Base-by-base conservation (phyloP, 192 early-diverging fungal species). In the Coemansia sp. region DNA sequence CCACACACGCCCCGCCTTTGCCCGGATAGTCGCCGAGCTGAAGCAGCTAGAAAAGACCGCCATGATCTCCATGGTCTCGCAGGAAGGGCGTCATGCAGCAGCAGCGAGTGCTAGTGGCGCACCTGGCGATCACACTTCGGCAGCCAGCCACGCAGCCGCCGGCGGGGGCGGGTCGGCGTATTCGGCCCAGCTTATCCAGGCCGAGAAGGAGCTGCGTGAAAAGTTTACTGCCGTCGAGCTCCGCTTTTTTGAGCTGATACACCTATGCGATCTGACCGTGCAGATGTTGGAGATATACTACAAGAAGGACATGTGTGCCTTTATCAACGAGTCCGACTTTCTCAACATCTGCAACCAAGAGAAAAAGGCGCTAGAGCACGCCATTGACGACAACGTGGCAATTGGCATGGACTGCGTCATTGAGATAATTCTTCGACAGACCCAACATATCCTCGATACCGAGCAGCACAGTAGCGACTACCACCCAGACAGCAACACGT, bases 241-340 rank as follows among this genome's bases (percentile, higher is more conserved):
- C 42, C 91, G 93, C 58, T 97, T 97, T 72, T 95, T 97, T 75
- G 96, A 95, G 70, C 79, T 99, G 39, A 89, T 97, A 14, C 96
- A 99, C 77, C 84, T 99, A 48, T 90, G 90, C 18, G 96, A 99
- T 81, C 75, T 97, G 55, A 89, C 92, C 31, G 89, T 94, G 53
- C 96, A 99, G 66, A 93, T 99, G 93, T 68, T 96, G 20, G 91
- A 97, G 71, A 89, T 94, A 21, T 97, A 96, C 70, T 94, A 93
- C 83, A 86, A 89, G 16, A 90, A 94, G 76, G 93, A 93, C 60
- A 87, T 98, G 71, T 88, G 86, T 59, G 84, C 81, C 63, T 91
- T 89, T 83, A 85, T 99, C 43, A 91, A 94, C 76, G 93, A 93
- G 76, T 75, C 84, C 25, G 96, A 99, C 74, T 97, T 97, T 74